These are phyloP conservation scores for Spinacia oleracea DNA, from an alignment of 179 eudicot genomes.

Conservation along the genomic window DNA sequence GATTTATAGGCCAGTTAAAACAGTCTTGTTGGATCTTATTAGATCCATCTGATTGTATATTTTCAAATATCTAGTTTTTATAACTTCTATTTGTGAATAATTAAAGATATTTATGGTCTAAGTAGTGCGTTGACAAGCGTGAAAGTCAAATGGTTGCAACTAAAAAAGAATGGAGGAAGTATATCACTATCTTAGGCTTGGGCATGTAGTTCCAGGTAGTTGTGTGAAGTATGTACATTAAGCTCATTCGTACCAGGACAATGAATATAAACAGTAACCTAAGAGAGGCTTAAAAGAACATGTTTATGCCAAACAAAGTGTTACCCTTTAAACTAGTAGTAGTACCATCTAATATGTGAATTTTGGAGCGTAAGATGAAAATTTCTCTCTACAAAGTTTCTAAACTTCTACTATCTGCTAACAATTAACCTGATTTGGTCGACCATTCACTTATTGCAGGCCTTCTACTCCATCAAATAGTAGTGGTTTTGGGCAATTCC, in stretches of 20 bases:
- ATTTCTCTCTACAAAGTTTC: not conserved
- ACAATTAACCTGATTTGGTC: constrained; percentile 22
- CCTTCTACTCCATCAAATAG: constrained; percentile 48
- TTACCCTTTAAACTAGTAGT: not conserved
- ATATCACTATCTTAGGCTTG: not conserved
- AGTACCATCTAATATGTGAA: not conserved
- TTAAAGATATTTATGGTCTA: no score
- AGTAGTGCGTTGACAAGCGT: no score
- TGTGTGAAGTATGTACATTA: not conserved
- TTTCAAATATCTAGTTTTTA: no score
- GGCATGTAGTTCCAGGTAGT: not conserved
- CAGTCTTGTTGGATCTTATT: no score
- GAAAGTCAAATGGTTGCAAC: no score
- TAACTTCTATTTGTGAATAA: no score
- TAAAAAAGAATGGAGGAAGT: no score
- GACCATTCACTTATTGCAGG: constrained; percentile 42
- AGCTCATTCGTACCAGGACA: not conserved
- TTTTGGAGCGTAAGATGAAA: not conserved
- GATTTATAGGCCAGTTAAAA: no score
- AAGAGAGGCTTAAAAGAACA: not conserved
- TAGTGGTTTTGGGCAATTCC: constrained; percentile 62
- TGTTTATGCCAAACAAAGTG: not conserved
- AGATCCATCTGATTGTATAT: no score
- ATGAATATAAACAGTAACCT: not conserved
- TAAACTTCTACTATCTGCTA: not conserved